Base-by-base conservation (phyloP, 345 rosid species). In the Gossypium thurberi region DNA sequence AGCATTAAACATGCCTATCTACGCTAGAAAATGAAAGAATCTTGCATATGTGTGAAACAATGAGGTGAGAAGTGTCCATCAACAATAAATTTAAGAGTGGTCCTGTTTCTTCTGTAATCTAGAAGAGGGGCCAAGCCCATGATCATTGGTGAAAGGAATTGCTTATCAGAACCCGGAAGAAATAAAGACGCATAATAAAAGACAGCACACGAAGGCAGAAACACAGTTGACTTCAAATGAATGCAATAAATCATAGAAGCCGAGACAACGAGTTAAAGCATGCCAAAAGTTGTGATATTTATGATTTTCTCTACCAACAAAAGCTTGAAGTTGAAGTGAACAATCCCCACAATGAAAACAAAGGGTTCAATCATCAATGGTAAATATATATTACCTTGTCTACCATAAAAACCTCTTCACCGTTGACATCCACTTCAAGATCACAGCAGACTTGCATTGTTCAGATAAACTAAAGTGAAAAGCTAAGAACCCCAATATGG, bases 381-480 rank as follows among this genome's bases (percentile, higher is more conserved):
- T 33, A 33, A 33, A 12, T 46, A 50, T 15, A 0, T 10, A 2
- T 33, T 79, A 89, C 91, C 94, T 79, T 83, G 82, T 87, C 75
- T 65, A 87, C 89, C 55, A 75, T 60, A 85, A 89, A 89, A 79
- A 69, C 74, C 44, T 81, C 84, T 76, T 83, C 79, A 11, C 86
- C 94, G 57, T 89, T 83, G 83, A 89, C 85, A 12, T 89, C 89
- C 10, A 85, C 89, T 82, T 84, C 74, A 78, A 89, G 85, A 76
- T 79, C 75, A 78, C 85, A 80, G 78, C 85, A 74, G 13, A 10
- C 42, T 80, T 78, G 83, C 91, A 87, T 87, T 25, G 57, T 63
- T 28, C 52, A 68, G 67, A 47, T 47, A 12, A 74, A 62, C 28
- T 68, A 43, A 43, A 9, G 12, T 3, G 1, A 18, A 44, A 33